Evolutionary conservation across 179 eudicot species (phyloP), one percentile per base, ranked within the genome.

Genomic region (Beta lomatogona): DNA sequence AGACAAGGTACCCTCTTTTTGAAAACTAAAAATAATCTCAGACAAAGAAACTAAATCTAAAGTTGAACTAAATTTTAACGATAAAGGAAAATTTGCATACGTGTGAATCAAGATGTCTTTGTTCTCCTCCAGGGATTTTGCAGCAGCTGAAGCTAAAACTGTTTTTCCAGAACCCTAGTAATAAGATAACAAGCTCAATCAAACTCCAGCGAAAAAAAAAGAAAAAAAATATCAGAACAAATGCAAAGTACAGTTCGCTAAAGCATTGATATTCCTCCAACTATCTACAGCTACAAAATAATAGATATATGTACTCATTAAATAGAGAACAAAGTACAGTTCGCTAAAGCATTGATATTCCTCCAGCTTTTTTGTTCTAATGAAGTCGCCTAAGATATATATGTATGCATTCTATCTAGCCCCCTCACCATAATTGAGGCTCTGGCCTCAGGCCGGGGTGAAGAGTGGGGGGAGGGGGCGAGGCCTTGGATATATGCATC

Each of bases 91-190:
- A 59, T 25, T 59, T 68, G 77, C 97, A 77, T 91, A 95, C 99
- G 86, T 86, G 85, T 97, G 99, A 46, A 92, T 97, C 81, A 94
- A 85, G 81, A 94, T 90, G 79, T 88, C 91, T 73, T 85, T 76
- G 77, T 87, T 82, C 87, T 84, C 94, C 90, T 95, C 92, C 73
- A 93, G 89, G 64, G 88, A 87, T 80, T 91, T 92, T 67, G 99
- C 94, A 85, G 90, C 92, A 78, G 93, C 88, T 85, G 89, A 84
- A 82, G 98, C 97, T 82, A 97, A 88, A 75, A 89, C 88, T 63
- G 99, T 91, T 86, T 94, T 97, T 67, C 98, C 98, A 71, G 98
- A 97, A 82, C 99, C 99, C 97, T 95, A 84, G 60, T 25, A 67
- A 73, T 54, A 46, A 55, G 60, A 76, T 9, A 9, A 78, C 73